These are phyloP conservation scores for Mucor lusitanicus DNA, from an alignment of 371 early-diverging fungal genomes.

Conservation along the genomic window DNA sequence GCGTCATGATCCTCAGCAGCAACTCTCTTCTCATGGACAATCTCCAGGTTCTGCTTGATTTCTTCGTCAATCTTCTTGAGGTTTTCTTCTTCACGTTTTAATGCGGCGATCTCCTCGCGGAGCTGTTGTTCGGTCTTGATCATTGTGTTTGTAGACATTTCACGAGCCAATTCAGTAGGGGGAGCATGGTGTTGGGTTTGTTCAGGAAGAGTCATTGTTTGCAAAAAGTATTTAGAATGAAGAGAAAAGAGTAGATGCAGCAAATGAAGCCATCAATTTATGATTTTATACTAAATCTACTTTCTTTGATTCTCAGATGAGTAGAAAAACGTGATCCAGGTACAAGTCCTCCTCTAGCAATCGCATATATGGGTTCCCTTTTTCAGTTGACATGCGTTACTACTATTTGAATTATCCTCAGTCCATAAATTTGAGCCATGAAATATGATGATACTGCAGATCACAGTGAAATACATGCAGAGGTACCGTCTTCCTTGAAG, in stretches of 20 bases:
- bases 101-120: constrained; percentile 17
- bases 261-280: background rate
- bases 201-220: background rate
- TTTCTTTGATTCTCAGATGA: background rate
- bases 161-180: background rate
- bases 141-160: constrained; percentile 1
- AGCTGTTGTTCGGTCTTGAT: constrained; percentile 8
- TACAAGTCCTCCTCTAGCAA: background rate
- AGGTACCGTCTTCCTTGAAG: no score
- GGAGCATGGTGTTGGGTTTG: background rate
- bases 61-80: constrained; percentile 14
- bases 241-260: background rate
- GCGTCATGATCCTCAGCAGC: background rate
- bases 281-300: background rate
- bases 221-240: background rate
- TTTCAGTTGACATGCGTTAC: background rate
- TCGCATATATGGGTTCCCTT: background rate
- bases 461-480: no score
- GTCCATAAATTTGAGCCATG: no score
- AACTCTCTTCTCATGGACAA: constrained; percentile 12
- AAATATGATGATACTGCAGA: no score
- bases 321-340: background rate
- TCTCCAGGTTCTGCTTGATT: constrained; percentile 10
- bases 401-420: no score
- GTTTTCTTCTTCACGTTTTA: constrained; percentile 13